Base-by-base conservation (phyloP, 1,284 basidiomycete species). In the Pseudozyma pruni region DNA sequence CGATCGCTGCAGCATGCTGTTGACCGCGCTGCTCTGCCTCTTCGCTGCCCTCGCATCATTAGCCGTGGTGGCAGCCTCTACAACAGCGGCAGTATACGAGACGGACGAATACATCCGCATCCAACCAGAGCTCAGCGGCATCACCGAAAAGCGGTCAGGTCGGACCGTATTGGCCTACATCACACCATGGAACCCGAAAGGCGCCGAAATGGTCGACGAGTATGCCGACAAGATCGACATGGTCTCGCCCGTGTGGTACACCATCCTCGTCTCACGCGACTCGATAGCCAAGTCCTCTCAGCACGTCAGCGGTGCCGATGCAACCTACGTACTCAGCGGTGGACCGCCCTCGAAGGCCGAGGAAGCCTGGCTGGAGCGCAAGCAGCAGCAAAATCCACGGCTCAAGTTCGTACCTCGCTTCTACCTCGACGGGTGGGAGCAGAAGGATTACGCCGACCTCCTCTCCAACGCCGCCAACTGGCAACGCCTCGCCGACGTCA, bases 191-290 rank as follows among this genome's bases (percentile, higher is more conserved):
- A 69, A 76, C 32, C 5, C 48, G 2, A 33, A 49, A 11, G 74
- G 74, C 4, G 37, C 41, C 10, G 14, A 27, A 11, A 42, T 69
- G 25, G 64, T 58, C 2, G 61, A 67, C 16, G 16, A 47, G 23
- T 72, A 43, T 20, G 34, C 49, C 3, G 48, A 50, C 27, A 72
- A 72, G 37, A 46, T 76, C 42, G 57, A 72, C 47, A 17, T 72
- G 17, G 60, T 76, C 20, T 53, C 66, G 2, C 74, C 74, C 6
- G 68, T 68, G 13, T 76, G 74, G 74, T 72, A 76, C 38, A 75
- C 74, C 14, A 35, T 76, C n/a, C 44, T 67, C 3, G 54, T 59
- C 6, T 43, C 47, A 0, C 43, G 20, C 9, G 32, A 33, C 4
- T 33, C 32, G 1, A n/a, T 33, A 7, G 23, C 48, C 6, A 14